These are phyloP conservation scores for Mortierella sp. DNA, from an alignment of 371 early-diverging fungal genomes.

Conservation along the genomic window DNA sequence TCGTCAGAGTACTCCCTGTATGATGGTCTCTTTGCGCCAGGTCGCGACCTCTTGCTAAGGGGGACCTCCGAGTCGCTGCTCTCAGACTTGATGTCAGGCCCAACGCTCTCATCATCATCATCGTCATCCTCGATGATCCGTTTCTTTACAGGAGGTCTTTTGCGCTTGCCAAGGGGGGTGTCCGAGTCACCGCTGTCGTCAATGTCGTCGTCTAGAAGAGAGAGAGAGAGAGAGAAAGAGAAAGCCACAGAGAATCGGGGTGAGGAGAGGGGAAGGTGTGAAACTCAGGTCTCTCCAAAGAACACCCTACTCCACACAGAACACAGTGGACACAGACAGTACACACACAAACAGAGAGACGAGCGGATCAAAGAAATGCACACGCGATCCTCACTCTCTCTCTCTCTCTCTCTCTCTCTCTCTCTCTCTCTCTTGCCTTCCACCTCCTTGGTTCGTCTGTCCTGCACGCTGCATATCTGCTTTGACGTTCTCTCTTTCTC, in stretches of 20 bases:
- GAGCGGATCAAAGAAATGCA: background rate
- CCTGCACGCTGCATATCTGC: too few relatives aligned
- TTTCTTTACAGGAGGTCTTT: constrained; percentile 24
- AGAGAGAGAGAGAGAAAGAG: constrained; percentile 1
- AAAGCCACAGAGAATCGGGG: too few relatives aligned
- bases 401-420: background rate
- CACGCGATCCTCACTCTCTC: constrained; percentile 3
- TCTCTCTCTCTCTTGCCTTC: too few relatives aligned
- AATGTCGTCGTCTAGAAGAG: background rate
- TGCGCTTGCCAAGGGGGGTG: constrained; percentile 41
- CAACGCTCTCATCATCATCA: constrained; percentile 11
- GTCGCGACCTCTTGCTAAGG: constrained; percentile 21
- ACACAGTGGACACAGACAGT: too few relatives aligned
- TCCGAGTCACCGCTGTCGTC: constrained; percentile 41
- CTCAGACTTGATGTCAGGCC: constrained; percentile 11
- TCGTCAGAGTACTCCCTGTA: constrained; percentile 24
- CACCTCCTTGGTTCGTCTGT: too few relatives aligned
- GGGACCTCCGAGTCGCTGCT: constrained; percentile 16
- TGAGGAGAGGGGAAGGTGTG: too few relatives aligned
- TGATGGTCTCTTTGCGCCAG: constrained; percentile 21
- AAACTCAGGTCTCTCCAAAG: too few relatives aligned
- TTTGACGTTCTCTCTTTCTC: too few relatives aligned
- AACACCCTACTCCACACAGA: too few relatives aligned
- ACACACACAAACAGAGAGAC: background rate
- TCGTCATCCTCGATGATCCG: constrained; percentile 33